Evolutionary conservation across 2,329 filamentous ascomycete genomes (phyloP).

Genomic region (Immersiporthe knoxdaviesiana): DNA sequence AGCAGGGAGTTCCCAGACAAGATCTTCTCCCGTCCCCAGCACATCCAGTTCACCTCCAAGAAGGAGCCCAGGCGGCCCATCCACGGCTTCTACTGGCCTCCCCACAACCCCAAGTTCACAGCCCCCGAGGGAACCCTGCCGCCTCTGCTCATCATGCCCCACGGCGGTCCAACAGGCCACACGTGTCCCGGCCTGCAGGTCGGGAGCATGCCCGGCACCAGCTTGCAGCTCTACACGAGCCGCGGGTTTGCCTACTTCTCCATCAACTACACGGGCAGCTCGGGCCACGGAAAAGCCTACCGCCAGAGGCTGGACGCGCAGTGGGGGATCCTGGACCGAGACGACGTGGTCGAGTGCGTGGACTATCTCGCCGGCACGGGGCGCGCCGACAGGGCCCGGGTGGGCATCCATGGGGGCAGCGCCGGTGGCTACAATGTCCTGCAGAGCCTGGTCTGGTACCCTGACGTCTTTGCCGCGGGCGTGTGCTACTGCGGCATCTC

Average conservation of each 20-base stretch:
- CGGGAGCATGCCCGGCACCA: conserved; percentile 23
- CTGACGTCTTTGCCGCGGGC: conserved; percentile 52
- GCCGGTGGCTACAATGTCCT: conserved; percentile 60
- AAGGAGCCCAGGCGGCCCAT: conserved; percentile 38
- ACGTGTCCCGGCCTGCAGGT: conserved; percentile 48
- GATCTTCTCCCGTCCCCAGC: conserved; percentile 43
- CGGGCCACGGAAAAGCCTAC: conserved; percentile 54
- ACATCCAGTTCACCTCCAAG: conserved; percentile 38
- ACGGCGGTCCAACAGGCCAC: conserved; percentile 56
- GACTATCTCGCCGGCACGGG: conserved; percentile 44
- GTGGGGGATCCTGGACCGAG: conserved; percentile 56
- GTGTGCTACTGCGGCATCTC: conserved; percentile 56
- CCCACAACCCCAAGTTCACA: conserved; percentile 49
- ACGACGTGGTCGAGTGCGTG: conserved; percentile 53
- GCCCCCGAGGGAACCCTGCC: conserved; percentile 45
- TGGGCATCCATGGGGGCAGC: conserved; percentile 55
- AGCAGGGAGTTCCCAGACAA: conserved; percentile 36
- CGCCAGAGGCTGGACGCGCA: conserved; percentile 51
- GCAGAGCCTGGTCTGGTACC: conserved; percentile 50
- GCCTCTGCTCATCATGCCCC: conserved; percentile 53
- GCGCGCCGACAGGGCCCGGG: conserved; percentile 41
- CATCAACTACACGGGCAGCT: conserved; percentile 58
- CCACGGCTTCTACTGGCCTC: conserved; percentile 53
- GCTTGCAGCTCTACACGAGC: conserved; percentile 56
- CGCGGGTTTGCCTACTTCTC: conserved; percentile 55